phyloP scores from a whole-genome alignment of 1,284 basidiomycete species.

The Malassezia equina region DNA sequence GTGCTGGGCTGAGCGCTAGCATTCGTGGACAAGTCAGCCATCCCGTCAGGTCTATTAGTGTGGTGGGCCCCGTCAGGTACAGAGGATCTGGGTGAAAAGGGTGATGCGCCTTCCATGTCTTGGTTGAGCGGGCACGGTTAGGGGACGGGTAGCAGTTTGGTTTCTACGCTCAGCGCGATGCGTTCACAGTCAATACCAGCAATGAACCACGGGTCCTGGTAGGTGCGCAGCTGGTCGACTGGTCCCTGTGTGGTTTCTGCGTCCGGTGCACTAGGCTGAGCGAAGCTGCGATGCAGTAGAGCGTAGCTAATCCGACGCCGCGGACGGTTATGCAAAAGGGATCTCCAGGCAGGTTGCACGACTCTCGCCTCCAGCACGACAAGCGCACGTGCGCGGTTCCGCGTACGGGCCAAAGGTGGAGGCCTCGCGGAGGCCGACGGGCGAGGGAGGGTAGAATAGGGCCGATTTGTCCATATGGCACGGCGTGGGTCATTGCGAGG shows the following conservation, averaged over 20 bases:
- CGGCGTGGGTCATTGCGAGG: too few relatives aligned
- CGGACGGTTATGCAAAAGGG: background rate
- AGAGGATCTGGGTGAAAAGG: background rate
- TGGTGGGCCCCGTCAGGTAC: background rate
- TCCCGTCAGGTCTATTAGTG: background rate
- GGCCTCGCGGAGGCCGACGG: background rate
- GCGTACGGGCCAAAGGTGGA: background rate
- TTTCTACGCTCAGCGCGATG: background rate
- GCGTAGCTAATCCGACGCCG: background rate
- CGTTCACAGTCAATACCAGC: background rate
- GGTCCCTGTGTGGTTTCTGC: background rate
- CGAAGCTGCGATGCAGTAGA: background rate
- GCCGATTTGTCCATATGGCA: background rate
- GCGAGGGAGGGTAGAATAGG: background rate
- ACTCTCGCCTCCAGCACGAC: background rate
- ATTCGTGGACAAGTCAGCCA: background rate
- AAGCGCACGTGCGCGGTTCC: background rate
- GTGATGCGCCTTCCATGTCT: background rate
- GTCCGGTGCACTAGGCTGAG: background rate
- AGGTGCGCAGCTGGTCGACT: background rate
- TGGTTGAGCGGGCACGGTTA: background rate
- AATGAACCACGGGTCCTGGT: background rate
- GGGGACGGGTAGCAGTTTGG: background rate
- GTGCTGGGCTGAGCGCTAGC: background rate
- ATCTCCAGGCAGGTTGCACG: background rate